Percentiles rank a stretch among this genome's conserved stretches.
These are phyloP conservation scores for Collybiopsis confluens DNA, from an alignment of 768 basidiomycete species.

Conservation along the genomic window DNA sequence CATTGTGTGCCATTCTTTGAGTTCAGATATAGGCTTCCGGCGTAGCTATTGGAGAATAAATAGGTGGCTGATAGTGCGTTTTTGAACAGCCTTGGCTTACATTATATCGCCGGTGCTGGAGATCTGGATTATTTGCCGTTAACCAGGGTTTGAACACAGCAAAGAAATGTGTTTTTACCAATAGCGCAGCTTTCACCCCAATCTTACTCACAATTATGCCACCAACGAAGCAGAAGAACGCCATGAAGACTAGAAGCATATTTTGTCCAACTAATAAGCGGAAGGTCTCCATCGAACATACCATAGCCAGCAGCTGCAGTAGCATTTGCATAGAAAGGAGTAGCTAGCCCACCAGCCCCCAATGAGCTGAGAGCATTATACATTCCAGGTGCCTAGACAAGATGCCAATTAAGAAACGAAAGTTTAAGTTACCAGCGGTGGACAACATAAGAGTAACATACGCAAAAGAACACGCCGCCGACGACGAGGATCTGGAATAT, in stretches of 20 bases:
- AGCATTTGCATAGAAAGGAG: slow-evolving; percentile 25
- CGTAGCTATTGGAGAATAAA: slow-evolving; percentile 17
- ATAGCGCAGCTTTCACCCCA: slow-evolving; percentile 22
- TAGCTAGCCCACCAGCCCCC: slow-evolving; percentile 28
- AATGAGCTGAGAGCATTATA: slow-evolving; percentile 27
- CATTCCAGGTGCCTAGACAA: slow-evolving; percentile 25
- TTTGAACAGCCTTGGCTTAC: slow-evolving; percentile 10
- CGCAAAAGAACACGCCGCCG: slow-evolving; percentile 28
- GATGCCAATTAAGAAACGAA: not conserved
- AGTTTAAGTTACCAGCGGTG: no score
- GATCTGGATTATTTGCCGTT: slow-evolving; percentile 13
- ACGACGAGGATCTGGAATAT: slow-evolving; percentile 27
- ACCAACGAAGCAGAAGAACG: slow-evolving; percentile 24
- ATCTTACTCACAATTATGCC: slow-evolving; percentile 29
- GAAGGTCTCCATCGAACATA: not conserved
- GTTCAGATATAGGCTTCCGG: slow-evolving; percentile 28
- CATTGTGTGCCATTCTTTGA: slow-evolving; percentile 30
- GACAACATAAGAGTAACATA: slow-evolving; percentile 8
- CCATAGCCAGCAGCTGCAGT: slow-evolving; percentile 27
- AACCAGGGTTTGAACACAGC: not conserved
- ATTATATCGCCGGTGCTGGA: slow-evolving; percentile 28
- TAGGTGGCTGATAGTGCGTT: not conserved
- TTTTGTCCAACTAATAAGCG: not conserved
- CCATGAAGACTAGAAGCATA: slow-evolving; percentile 23
- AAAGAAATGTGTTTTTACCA: slow-evolving; percentile 13